A percentile compares a stretch with the other conserved stretches of the same genome.
phyloP scores from a whole-genome alignment of 169 alveolate genomes.

The Besnoitia besnoiti region DNA sequence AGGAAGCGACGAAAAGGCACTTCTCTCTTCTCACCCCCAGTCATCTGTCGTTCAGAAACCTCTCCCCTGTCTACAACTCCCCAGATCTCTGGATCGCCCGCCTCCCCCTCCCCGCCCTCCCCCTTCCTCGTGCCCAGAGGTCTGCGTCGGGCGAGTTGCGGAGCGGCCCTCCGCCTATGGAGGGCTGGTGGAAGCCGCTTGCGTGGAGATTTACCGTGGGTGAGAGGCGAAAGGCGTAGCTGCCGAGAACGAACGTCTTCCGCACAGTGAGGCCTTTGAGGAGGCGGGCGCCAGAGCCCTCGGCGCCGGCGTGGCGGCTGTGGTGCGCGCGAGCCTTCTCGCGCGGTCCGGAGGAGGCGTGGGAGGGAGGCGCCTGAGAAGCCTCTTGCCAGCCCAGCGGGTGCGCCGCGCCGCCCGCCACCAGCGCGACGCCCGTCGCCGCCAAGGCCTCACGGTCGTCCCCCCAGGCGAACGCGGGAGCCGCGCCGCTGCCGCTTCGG shows the following conservation, averaged over 20 bases:
- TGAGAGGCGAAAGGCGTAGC: slow-evolving; percentile 53
- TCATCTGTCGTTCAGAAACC: too few species aligned
- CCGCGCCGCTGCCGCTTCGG: background rate
- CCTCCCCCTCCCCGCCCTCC: background rate
- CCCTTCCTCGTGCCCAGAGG: background rate
- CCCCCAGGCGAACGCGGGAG: background rate
- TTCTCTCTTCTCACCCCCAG: too few species aligned
- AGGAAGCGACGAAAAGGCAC: too few species aligned
- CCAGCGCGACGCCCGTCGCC: too few species aligned
- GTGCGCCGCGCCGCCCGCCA: background rate
- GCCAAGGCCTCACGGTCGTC: too few species aligned
- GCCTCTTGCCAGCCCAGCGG: background rate
- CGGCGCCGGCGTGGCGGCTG: background rate
- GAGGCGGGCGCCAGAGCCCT: background rate
- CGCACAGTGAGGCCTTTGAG: slow-evolving; percentile 34
- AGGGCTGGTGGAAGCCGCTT: background rate
- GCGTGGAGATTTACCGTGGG: slow-evolving; percentile 33
- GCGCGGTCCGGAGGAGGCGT: background rate
- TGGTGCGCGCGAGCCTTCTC: background rate
- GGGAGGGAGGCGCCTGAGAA: background rate
- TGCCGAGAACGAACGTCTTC: slow-evolving; percentile 54
- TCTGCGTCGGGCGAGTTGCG: too few species aligned
- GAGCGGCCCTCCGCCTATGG: too few species aligned
- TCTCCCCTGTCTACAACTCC: background rate
- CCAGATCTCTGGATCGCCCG: too few species aligned